phyloP scores from a whole-genome alignment of 805 yeast species.

The Wickerhamiella lipophila region DNA sequence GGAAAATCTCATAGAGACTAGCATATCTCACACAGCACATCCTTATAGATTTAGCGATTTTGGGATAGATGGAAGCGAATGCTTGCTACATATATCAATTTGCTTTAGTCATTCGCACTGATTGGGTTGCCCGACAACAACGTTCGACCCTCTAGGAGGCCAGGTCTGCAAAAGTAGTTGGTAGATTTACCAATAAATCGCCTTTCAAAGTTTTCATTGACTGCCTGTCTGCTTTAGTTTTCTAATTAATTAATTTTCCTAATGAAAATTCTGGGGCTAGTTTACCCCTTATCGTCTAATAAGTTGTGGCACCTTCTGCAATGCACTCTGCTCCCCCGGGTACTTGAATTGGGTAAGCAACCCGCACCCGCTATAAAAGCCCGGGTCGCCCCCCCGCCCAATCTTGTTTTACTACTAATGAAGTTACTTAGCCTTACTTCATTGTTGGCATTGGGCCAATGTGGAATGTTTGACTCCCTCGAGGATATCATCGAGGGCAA shows the following conservation, averaged over 20 bases:
- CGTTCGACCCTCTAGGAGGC: neutral
- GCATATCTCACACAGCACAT: too few relatives aligned
- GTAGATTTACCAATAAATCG: too few relatives aligned
- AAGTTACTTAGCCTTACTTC: constrained; percentile 9
- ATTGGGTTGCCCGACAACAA: neutral
- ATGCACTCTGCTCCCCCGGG: neutral
- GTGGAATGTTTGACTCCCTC: constrained; percentile 7
- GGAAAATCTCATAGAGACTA: too few relatives aligned
- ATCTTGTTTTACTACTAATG: neutral
- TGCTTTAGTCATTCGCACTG: neutral
- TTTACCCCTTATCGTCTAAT: neutral
- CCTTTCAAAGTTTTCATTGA: too few relatives aligned
- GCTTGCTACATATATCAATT: neutral
- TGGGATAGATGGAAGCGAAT: too few relatives aligned
- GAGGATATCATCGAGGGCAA: constrained; percentile 10
- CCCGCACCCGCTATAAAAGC: neutral
- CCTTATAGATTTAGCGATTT: too few relatives aligned
- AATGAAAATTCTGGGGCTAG: too few relatives aligned
- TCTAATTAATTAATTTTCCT: neutral
- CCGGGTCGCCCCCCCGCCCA: neutral
- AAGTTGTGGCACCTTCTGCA: constrained; percentile 8
- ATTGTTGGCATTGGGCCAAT: constrained; percentile 10
- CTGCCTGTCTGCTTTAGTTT: too few relatives aligned
- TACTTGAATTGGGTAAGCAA: constrained; percentile 1
- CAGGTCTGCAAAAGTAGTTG: too few relatives aligned